Conservation (phyloP, 768 basidiomycete genomes). For the Dentipellis fragilis region DNA sequence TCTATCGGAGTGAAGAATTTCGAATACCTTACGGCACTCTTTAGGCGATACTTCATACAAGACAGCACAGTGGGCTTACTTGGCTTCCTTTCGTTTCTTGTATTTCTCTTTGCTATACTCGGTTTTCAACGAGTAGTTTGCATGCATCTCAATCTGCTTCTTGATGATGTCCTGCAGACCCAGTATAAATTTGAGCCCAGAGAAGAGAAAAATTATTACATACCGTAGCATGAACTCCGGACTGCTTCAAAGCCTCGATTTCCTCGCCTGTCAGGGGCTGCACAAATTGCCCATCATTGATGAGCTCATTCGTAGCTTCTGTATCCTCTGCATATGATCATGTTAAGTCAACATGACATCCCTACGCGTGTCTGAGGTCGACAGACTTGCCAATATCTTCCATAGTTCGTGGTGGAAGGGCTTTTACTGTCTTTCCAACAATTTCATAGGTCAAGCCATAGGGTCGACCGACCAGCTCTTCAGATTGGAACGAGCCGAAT, state of each 20-base stretch:
- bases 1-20: conserved; percentile 83
- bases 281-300: conserved; percentile 77
- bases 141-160: conserved; percentile 87
- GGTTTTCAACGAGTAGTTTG: conserved; percentile 87
- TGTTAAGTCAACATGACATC: neutral
- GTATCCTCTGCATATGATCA: conserved; percentile 67
- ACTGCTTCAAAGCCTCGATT: conserved; percentile 73
- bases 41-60: neutral
- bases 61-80: conserved; percentile 39
- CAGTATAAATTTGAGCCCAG: conserved; percentile 2
- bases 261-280: conserved; percentile 79
- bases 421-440: conserved; percentile 52
- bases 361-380: neutral
- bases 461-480: conserved; percentile 70
- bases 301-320: conserved; percentile 92
- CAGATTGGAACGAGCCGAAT: conserved; percentile 73
- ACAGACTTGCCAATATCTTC: conserved; percentile 67
- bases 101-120: conserved; percentile 99
- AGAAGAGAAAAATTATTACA: conserved; percentile 13
- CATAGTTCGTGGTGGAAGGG: conserved; percentile 50
- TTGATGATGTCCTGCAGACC: conserved; percentile 82
- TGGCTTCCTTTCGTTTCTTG: conserved; percentile 91
- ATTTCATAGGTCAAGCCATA: conserved; percentile 92
- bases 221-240: conserved; percentile 74
- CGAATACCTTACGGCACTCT: conserved; percentile 49